Conservation (phyloP, 1,139 yeast genomes). For the Torulaspora pretoriensis region DNA sequence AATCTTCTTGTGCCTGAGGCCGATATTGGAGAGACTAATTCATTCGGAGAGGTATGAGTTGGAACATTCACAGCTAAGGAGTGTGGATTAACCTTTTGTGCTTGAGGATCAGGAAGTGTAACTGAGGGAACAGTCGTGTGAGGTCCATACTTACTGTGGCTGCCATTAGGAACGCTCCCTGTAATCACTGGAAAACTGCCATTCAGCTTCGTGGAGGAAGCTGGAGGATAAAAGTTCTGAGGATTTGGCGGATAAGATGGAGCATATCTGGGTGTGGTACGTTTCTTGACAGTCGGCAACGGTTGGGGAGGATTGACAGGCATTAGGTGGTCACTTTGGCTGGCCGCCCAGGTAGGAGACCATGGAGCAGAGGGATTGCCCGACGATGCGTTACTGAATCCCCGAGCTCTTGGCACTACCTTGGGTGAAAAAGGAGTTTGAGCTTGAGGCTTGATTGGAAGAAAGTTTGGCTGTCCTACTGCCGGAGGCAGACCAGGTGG, state of each 20-base stretch:
- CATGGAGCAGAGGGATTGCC: constrained; percentile 15
- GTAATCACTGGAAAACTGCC: neutral
- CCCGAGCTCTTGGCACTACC: constrained; percentile 18
- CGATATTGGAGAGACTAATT: constrained; percentile 4
- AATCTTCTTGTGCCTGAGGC: constrained; percentile 15
- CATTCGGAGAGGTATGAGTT: neutral
- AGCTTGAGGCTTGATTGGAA: constrained; percentile 7
- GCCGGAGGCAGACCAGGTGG: constrained; percentile 5
- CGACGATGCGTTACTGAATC: constrained; percentile 27
- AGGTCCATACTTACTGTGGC: neutral
- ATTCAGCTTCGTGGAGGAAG: constrained; percentile 4
- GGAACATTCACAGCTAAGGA: constrained; percentile 8
- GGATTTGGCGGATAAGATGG: constrained; percentile 7
- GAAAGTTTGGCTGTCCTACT: constrained; percentile 3
- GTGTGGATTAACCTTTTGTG: neutral
- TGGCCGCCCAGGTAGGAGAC: neutral
- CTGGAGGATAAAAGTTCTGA: constrained; percentile 1
- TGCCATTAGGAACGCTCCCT: neutral
- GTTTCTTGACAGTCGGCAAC: constrained; percentile 2
- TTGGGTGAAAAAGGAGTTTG: constrained; percentile 2
- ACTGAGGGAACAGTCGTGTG: neutral
- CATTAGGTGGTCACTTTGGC: constrained; percentile 8
- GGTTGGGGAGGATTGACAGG: constrained; percentile 3
- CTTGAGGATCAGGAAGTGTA: neutral
- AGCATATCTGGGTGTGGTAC: constrained; percentile 9